Percentiles rank a stretch among this genome's conserved stretches.
phyloP scores from a whole-genome alignment of 345 rosid genomes.

The Cardiospermum halicacabum region DNA sequence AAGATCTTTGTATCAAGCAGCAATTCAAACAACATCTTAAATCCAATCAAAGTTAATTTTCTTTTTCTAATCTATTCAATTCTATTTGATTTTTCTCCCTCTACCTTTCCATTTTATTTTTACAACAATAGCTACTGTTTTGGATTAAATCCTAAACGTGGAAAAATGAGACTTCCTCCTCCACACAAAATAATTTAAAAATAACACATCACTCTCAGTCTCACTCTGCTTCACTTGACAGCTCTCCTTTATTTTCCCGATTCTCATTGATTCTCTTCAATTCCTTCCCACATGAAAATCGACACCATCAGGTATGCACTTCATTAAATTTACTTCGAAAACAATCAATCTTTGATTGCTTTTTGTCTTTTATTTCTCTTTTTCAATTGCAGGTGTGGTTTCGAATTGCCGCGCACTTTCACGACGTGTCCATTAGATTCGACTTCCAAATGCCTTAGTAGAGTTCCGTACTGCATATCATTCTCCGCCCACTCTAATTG shows the following conservation, averaged over 20 bases:
- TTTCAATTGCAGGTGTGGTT: slow-evolving; percentile 29
- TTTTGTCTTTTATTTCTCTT: too few species aligned
- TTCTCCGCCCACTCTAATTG: slow-evolving; percentile 11
- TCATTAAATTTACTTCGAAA: neutral
- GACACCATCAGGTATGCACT: slow-evolving; percentile 29
- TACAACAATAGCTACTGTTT: too few species aligned
- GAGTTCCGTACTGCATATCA: slow-evolving; percentile 14
- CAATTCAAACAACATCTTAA: too few species aligned
- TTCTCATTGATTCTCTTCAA: neutral
- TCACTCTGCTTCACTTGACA: neutral
- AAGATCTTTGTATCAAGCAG: too few species aligned
- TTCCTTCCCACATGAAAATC: slow-evolving; percentile 34
- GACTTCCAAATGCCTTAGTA: slow-evolving; percentile 14
- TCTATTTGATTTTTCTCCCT: too few species aligned
- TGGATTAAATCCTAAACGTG: too few species aligned
- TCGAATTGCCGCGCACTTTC: slow-evolving; percentile 35
- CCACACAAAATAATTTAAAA: too few species aligned
- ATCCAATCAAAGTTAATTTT: too few species aligned
- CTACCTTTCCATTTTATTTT: too few species aligned
- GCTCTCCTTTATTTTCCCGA: neutral
- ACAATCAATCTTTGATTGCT: neutral
- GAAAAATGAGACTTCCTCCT: too few species aligned
- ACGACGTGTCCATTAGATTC: slow-evolving; percentile 16
- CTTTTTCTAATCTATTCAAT: too few species aligned
- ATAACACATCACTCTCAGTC: neutral